phyloP scores from a whole-genome alignment of 192 early-diverging fungal genomes.

The Lunasporangiospora selenospora region DNA sequence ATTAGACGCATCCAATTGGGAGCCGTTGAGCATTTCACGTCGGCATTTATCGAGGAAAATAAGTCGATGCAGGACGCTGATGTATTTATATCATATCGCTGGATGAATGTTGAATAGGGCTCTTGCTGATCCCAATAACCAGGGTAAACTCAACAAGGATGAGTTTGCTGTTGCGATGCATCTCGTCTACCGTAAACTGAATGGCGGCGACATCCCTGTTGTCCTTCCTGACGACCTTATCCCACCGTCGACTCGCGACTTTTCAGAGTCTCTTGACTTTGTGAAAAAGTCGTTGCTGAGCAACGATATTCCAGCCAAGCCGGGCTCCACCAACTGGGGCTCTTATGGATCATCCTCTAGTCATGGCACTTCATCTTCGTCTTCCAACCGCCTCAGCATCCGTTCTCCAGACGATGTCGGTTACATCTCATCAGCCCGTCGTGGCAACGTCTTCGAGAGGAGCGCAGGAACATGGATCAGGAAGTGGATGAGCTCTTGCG shows the following conservation, averaged over 20 bases:
- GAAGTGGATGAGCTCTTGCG: constrained; percentile 50
- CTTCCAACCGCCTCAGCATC: constrained; percentile 40
- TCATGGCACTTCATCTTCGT: constrained; percentile 12
- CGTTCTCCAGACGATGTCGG: constrained; percentile 47
- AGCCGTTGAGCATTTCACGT: neutral
- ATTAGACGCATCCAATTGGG: neutral
- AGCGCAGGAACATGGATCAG: constrained; percentile 53
- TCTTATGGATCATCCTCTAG: constrained; percentile 27
- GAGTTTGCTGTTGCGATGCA: constrained; percentile 99
- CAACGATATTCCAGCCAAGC: constrained; percentile 60
- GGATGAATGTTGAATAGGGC: constrained; percentile 50
- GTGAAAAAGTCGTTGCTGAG: constrained; percentile 70
- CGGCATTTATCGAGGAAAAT: too few relatives aligned
- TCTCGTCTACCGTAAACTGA: constrained; percentile 87
- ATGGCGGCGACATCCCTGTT: constrained; percentile 81
- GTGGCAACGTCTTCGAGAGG: constrained; percentile 51
- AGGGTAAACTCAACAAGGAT: constrained; percentile 91
- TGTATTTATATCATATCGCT: constrained; percentile 1
- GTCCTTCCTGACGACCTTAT: constrained; percentile 83
- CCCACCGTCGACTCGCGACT: constrained; percentile 85
- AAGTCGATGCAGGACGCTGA: too few relatives aligned
- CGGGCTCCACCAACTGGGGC: constrained; percentile 26
- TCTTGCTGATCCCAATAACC: constrained; percentile 78
- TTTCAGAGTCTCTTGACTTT: constrained; percentile 69
- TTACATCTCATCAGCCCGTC: constrained; percentile 47